Evolutionary conservation across 2,329 filamentous ascomycete species (phyloP), one percentile per base, ranked within the genome.

Genomic region (Colletotrichum sp.): DNA sequence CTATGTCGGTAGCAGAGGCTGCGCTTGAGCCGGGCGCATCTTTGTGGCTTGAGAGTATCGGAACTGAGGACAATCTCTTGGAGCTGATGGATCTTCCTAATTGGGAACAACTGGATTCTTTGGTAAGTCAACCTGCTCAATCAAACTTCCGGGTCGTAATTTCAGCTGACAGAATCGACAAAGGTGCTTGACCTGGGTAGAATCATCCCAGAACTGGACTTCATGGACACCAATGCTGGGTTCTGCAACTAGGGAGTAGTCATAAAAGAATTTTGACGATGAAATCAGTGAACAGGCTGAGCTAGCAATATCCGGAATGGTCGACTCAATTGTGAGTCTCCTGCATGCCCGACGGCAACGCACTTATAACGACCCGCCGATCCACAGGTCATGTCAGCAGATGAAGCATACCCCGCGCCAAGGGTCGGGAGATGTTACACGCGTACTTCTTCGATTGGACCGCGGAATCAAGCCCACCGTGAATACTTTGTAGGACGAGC

Each of bases 81-180:
- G 63, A 71, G 43, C 1, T 47, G 11, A 47, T 47, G 4, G 76
- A 76, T 24, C 67, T 78, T 54, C 73, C 78, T 5, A 74, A 77
- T 6, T 79, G 78, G 78, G 76, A 73, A 3, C 76, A 79, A 21
- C 77, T 77, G 12, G 76, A 77, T 36, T 76, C 76, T 9, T 21
- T 77, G 62, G 75, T 76, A 58, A 21, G n/a, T 21, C 38, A 2
- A n/a, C n/a, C 43, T 13, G n/a, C 18, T 12, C 4, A 1, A 21
- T 13, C 1, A 13, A 5, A n/a, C 4, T 9, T 4, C 12, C n/a
- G n/a, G 18, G 4, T 3, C 1, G n/a, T 6, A 12, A 21, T 13
- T 0, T 21, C 2, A 47, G n/a, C 43, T 47, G 43, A 47, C 6
- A 47, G 9, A 3, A 13, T 4, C 4, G n/a, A 47, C 11, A 0